Evolutionary conservation across 345 rosid genomes (phyloP).

Genomic region (Carallia pectinifolia): DNA sequence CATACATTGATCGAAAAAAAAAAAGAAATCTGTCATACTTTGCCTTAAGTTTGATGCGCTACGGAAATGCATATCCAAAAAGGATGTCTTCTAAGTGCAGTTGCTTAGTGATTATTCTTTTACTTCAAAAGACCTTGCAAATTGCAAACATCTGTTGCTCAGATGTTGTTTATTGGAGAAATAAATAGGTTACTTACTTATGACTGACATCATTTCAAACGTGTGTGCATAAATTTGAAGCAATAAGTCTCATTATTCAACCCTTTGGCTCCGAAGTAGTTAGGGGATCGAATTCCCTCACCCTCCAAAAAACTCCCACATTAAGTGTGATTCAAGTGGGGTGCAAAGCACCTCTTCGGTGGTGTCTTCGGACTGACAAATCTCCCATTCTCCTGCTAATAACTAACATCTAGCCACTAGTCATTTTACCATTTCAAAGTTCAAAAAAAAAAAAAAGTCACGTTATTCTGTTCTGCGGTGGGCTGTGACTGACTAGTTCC

Average conservation of each 20-base stretch:
- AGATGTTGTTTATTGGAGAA: background rate
- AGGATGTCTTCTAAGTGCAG: background rate
- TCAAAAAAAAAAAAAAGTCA: background rate
- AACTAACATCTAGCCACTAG: too few species aligned
- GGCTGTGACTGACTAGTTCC: slow-evolving; percentile 35
- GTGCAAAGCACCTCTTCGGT: too few species aligned
- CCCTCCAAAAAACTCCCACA: too few species aligned
- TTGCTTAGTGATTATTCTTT: background rate
- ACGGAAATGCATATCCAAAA: background rate
- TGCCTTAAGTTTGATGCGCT: too few species aligned
- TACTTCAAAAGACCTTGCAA: background rate
- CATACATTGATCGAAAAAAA: slow-evolving; percentile 14
- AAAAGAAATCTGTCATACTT: too few species aligned
- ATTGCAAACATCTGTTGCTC: background rate
- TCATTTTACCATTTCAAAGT: too few species aligned
- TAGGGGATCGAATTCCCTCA: too few species aligned
- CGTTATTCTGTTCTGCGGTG: slow-evolving; percentile 13
- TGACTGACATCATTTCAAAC: slow-evolving; percentile 36
- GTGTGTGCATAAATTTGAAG: slow-evolving; percentile 13
- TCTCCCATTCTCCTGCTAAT: too few species aligned
- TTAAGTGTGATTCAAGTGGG: too few species aligned
- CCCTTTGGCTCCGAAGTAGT: too few species aligned
- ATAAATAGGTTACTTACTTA: slow-evolving; percentile 30
- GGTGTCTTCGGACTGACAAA: too few species aligned
- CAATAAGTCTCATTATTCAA: slow-evolving; percentile 6